Base-by-base conservation (phyloP, 306 rosid genomes). In the Cucurbita pepo region DNA sequence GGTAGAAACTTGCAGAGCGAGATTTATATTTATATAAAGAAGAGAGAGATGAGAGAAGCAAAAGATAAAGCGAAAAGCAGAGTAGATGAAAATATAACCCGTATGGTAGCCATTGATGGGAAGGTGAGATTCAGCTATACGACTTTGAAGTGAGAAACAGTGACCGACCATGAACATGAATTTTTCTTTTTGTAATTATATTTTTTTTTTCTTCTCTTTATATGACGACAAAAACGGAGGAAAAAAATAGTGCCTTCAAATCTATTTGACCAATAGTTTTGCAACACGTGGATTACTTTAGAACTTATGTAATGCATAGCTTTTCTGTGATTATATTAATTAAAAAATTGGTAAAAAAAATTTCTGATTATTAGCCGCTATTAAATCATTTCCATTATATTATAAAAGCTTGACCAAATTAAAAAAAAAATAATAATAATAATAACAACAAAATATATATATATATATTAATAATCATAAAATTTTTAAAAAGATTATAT, bases 121-220 rank as follows among this genome's bases (percentile, higher is more conserved):
- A n/a, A 30, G 56, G 60, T 51, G 48, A 54, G 58, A 52, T 51
- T 66, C 72, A 45, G 72, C n/a, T 19, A 16, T 65, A 19, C 9
- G 72, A 67, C 56, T 7, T 67, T 56, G 72, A 64, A 64, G 71
- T 64, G 71, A 64, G n/a, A 43, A 67, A 45, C 72, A 47, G 72
- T 22, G 52, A 67, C 21, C 10, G 52, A 67, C 21, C 10, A 67
- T 1, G 56, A 67, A 66, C 40, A 67, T 21, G 56, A 67, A 67
- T 44, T 44, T 66, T 21, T 19, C 6, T 44, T 10, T 1, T 9
- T 16, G 1, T 19, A 5, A 4, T 65, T 8, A 21, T 21, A 3
- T 7, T 1, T 64, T 65, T 0, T 19, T 22, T 13, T 66, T 19
- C 1, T 4, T 44, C 6, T 41, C 8, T 43, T 44, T 19, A 7